A percentile compares a stretch with the other conserved stretches of the same genome.
These are phyloP conservation scores for Stephania japonica DNA, from an alignment of 164 flowering plant species.

Conservation along the genomic window DNA sequence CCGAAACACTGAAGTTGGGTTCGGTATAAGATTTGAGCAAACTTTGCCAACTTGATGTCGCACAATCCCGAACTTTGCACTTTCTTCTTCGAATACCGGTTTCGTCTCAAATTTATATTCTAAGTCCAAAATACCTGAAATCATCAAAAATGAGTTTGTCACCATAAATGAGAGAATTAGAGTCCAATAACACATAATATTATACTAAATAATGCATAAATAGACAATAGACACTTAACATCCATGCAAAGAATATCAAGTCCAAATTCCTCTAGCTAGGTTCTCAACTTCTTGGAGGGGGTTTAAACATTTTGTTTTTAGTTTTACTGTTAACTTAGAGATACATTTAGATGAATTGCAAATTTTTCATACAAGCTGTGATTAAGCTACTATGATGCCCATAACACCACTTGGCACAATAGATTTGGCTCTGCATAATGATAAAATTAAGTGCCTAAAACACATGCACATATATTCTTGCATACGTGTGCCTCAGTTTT, in stretches of 20 bases:
- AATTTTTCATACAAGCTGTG: not conserved
- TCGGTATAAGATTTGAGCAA: too few species aligned
- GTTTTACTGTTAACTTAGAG: not conserved
- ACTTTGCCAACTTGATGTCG: too few species aligned
- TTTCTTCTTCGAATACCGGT: too few species aligned
- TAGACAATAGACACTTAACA: too few species aligned
- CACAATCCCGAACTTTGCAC: too few species aligned
- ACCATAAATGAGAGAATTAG: too few species aligned
- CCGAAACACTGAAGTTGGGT: too few species aligned
- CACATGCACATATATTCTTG: not conserved
- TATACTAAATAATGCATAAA: too few species aligned
- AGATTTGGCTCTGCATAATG: not conserved
- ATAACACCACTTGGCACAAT: not conserved
- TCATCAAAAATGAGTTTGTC: too few species aligned
- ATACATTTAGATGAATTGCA: not conserved
- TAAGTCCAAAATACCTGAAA: too few species aligned
- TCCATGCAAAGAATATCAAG: not conserved
- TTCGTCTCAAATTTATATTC: too few species aligned
- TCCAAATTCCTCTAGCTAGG: not conserved
- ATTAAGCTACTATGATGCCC: not conserved
- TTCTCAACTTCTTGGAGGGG: not conserved
- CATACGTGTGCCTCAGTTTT: not conserved
- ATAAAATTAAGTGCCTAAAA: not conserved
- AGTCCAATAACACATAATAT: too few species aligned
- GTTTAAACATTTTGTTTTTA: not conserved